phyloP scores from a whole-genome alignment of 805 yeast species.

The Phaffomyces opuntiae region DNA sequence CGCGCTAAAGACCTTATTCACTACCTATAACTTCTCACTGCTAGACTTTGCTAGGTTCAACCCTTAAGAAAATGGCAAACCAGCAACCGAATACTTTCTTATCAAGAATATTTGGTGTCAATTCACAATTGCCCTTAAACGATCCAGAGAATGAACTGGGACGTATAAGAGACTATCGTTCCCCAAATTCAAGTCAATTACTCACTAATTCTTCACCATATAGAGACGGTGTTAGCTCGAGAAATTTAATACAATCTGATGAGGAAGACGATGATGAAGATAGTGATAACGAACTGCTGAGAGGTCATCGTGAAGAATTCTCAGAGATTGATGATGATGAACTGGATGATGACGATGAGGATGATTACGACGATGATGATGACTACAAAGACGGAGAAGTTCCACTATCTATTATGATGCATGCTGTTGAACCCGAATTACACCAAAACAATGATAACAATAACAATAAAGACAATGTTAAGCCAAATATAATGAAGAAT shows the following conservation, averaged over 20 bases:
- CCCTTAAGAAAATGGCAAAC: constrained; percentile 4
- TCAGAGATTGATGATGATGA: constrained; percentile 16
- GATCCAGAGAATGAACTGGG: constrained; percentile 20
- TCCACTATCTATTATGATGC: constrained; percentile 13
- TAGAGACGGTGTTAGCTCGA: background rate
- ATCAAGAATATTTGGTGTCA: constrained; percentile 54
- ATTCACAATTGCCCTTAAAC: constrained; percentile 22
- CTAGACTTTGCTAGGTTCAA: background rate
- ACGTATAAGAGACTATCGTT: constrained; percentile 8
- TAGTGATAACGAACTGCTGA: constrained; percentile 4
- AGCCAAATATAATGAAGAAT: no score
- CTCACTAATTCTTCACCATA: background rate
- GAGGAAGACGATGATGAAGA: constrained; percentile 10
- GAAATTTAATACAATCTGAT: constrained; percentile 17
- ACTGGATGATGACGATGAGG: constrained; percentile 17
- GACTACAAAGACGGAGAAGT: constrained; percentile 20
- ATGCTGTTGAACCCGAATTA: constrained; percentile 2
- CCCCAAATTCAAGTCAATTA: constrained; percentile 11
- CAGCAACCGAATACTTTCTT: constrained; percentile 44
- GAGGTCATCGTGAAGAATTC: background rate
- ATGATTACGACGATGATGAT: constrained; percentile 10
- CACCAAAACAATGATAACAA: background rate
- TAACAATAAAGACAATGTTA: no score
- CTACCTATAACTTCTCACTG: background rate
- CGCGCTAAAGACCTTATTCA: background rate